Evolutionary conservation across 164 flowering plant genomes (phyloP).

Genomic region (Dillenia turbinata): DNA sequence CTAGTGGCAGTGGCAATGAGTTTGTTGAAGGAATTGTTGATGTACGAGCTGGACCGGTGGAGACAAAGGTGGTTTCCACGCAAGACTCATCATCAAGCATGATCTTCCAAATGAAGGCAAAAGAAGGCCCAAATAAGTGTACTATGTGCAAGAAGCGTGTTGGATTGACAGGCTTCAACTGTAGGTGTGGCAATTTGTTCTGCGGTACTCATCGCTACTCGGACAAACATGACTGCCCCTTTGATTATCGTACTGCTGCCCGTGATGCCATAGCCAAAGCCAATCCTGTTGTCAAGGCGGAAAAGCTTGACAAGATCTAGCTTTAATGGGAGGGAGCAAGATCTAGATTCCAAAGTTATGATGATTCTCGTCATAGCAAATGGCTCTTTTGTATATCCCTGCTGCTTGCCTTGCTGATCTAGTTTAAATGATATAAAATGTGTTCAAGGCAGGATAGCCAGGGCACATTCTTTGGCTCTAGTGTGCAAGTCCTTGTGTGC

Average conservation of each 20-base stretch:
- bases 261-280: slow-evolving; percentile 51
- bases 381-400: slow-evolving; percentile 12
- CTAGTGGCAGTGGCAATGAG: slow-evolving; percentile 25
- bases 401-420: slow-evolving; percentile 18
- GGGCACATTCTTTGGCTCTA: slow-evolving; percentile 23
- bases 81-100: slow-evolving; percentile 16
- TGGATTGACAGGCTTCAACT: slow-evolving; percentile 53
- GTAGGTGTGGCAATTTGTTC: slow-evolving; percentile 48
- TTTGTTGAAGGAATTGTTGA: slow-evolving; percentile 17
- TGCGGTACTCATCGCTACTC: slow-evolving; percentile 51
- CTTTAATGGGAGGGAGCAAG: slow-evolving; percentile 9
- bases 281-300: slow-evolving; percentile 52
- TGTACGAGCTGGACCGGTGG: slow-evolving; percentile 18
- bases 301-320: slow-evolving; percentile 52
- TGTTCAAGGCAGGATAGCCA: slow-evolving; percentile 13
- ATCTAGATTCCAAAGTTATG: not conserved
- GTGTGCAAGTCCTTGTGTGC: slow-evolving; percentile 28
- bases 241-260: slow-evolving; percentile 43
- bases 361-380: slow-evolving; percentile 17
- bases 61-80: slow-evolving; percentile 13
- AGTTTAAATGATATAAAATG: slow-evolving; percentile 16
- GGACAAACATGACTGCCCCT: slow-evolving; percentile 50
- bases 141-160: slow-evolving; percentile 43
- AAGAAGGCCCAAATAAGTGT: slow-evolving; percentile 51
- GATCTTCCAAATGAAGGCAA: slow-evolving; percentile 22